Evolutionary conservation across 768 basidiomycete genomes (phyloP).

Genomic region (Neoboletus magnificus): DNA sequence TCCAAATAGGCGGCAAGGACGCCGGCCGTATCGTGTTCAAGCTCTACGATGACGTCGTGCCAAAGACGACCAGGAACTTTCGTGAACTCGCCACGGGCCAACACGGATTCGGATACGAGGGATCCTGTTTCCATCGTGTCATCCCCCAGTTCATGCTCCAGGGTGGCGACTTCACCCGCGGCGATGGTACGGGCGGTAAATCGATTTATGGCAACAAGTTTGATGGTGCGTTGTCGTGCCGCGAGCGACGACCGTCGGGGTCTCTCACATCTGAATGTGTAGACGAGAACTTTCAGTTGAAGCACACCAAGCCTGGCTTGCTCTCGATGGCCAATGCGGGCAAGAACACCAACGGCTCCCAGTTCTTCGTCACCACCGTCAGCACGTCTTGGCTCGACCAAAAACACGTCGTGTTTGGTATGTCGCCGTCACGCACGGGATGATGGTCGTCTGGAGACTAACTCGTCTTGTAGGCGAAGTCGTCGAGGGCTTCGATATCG

Average conservation of each 20-base stretch:
- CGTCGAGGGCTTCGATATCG: not conserved
- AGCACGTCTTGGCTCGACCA: conserved; percentile 37
- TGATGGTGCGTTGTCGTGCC: conserved; percentile 36
- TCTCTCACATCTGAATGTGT: conserved; percentile 25
- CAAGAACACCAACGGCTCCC: conserved; percentile 80
- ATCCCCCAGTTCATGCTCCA: conserved; percentile 88
- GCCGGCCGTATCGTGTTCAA: conserved; percentile 74
- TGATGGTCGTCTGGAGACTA: not conserved
- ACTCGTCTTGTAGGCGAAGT: conserved; percentile 5
- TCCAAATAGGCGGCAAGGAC: conserved; percentile 41
- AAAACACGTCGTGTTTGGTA: conserved; percentile 17
- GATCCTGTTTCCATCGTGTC: conserved; percentile 72
- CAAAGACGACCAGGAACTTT: conserved; percentile 79
- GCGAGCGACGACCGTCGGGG: not conserved
- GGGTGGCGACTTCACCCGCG: conserved; percentile 79
- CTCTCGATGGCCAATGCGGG: conserved; percentile 83
- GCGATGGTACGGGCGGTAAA: conserved; percentile 75
- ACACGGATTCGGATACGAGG: conserved; percentile 71
- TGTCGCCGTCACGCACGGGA: not conserved
- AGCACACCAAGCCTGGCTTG: conserved; percentile 67
- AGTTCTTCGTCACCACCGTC: conserved; percentile 91
- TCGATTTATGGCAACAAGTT: conserved; percentile 71
- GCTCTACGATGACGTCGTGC: conserved; percentile 78
- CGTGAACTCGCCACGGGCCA: conserved; percentile 81
- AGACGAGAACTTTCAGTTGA: conserved; percentile 84